Conservation (phyloP, 805 yeast genomes). For the Millerozyma acaciae region DNA sequence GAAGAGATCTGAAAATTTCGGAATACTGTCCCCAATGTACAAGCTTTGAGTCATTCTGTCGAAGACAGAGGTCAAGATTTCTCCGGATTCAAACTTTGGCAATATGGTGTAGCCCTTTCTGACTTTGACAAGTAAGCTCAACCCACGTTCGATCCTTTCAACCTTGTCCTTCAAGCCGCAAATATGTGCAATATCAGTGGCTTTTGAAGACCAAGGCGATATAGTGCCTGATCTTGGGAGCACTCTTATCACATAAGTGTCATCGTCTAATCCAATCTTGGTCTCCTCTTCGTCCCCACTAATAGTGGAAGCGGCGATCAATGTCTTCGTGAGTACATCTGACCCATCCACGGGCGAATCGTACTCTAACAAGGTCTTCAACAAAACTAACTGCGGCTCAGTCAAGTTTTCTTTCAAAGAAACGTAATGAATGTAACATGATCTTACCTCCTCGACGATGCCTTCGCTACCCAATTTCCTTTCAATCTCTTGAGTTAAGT, state of each 20-base stretch:
- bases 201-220: conserved; percentile 99
- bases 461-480: conserved; percentile 57
- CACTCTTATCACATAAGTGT: conserved; percentile 63
- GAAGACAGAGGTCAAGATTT: conserved; percentile 65
- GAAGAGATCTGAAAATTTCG: conserved; percentile 67
- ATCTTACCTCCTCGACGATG: conserved; percentile 64
- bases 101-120: conserved; percentile 52
- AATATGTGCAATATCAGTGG: conserved; percentile 87
- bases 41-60: conserved; percentile 93
- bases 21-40: conserved; percentile 53
- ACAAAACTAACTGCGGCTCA: conserved; percentile 41
- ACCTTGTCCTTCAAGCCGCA: conserved; percentile 74
- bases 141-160: conserved; percentile 88
- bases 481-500: conserved; percentile 68
- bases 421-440: conserved; percentile 79
- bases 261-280: conserved; percentile 26
- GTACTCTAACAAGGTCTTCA: conserved; percentile 66
- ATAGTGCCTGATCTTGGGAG: conserved; percentile 94
- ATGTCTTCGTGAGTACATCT: conserved; percentile 41
- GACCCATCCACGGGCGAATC: conserved; percentile 59
- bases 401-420: conserved; percentile 46
- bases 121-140: conserved; percentile 67
- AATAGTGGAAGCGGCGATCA: conserved; percentile 29
- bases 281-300: conserved; percentile 21
- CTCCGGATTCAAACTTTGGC: conserved; percentile 32